Conservation (phyloP, 495 filamentous ascomycete genomes). For the Neurospora sublineolata region DNA sequence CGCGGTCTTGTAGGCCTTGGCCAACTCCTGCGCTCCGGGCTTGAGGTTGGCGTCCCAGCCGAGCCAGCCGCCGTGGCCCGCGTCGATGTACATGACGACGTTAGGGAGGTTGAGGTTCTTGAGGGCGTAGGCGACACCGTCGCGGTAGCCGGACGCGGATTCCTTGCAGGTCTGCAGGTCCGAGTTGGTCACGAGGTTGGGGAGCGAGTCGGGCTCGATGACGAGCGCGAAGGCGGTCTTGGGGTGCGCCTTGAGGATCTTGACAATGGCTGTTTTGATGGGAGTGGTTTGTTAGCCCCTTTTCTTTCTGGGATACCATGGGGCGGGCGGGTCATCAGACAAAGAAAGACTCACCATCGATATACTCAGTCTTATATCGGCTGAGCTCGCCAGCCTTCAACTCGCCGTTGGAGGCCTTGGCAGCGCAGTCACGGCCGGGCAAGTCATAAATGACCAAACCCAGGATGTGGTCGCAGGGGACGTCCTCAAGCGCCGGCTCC, state of each 20-base stretch:
- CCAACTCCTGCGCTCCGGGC: slow-evolving; percentile 59
- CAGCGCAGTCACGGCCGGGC: slow-evolving; percentile 68
- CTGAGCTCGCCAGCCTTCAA: slow-evolving; percentile 50
- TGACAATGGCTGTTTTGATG: slow-evolving; percentile 41
- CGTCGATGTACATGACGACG: slow-evolving; percentile 76
- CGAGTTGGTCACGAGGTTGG: slow-evolving; percentile 71
- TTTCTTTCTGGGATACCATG: neutral
- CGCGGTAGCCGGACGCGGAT: slow-evolving; percentile 52
- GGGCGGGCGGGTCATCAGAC: too few relatives aligned
- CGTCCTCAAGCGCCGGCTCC: slow-evolving; percentile 43
- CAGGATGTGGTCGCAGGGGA: slow-evolving; percentile 43
- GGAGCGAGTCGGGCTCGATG: slow-evolving; percentile 67
- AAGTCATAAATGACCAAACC: slow-evolving; percentile 69
- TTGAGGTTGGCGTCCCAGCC: slow-evolving; percentile 71
- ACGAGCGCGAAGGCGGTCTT: slow-evolving; percentile 44
- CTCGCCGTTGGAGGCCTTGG: slow-evolving; percentile 67
- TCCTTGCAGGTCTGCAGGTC: slow-evolving; percentile 50
- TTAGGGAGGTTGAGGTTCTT: slow-evolving; percentile 61
- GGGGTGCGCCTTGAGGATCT: slow-evolving; percentile 40
- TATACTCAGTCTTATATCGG: slow-evolving; percentile 58
- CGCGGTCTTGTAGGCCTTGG: slow-evolving; percentile 53
- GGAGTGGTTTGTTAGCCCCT: slow-evolving; percentile 20
- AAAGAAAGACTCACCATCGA: slow-evolving; percentile 41
- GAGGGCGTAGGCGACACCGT: slow-evolving; percentile 62
- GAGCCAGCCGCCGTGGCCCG: slow-evolving; percentile 72